A percentile compares a stretch with the other conserved stretches of the same genome.
phyloP scores from a whole-genome alignment of 768 basidiomycete genomes.

The Xerocomellus chrysenteron region DNA sequence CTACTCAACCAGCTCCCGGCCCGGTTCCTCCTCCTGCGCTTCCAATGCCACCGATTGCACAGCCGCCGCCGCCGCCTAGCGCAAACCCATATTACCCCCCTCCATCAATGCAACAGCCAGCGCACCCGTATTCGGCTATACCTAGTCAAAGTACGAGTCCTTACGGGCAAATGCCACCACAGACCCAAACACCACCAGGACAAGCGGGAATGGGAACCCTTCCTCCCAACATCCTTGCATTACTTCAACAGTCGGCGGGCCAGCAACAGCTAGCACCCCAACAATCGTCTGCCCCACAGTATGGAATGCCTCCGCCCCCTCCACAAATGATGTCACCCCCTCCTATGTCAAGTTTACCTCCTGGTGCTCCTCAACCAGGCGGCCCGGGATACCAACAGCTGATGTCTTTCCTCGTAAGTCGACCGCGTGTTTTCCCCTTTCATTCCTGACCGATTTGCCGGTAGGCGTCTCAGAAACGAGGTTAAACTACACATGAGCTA shows the following conservation, averaged over 20 bases:
- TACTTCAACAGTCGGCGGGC: slow-evolving; percentile 54
- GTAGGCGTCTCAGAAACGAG: slow-evolving; percentile 32
- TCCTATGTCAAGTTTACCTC: slow-evolving; percentile 40
- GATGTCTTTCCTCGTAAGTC: slow-evolving; percentile 66
- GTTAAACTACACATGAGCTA: slow-evolving; percentile 2
- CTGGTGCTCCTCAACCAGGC: slow-evolving; percentile 43
- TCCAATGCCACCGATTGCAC: slow-evolving; percentile 36
- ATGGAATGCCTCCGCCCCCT: slow-evolving; percentile 41
- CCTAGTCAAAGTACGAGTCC: slow-evolving; percentile 21
- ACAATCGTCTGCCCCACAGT: slow-evolving; percentile 28
- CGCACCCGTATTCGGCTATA: slow-evolving; percentile 23
- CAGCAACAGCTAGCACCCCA: slow-evolving; percentile 35
- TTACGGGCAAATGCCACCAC: slow-evolving; percentile 32
- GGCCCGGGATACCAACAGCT: slow-evolving; percentile 57
- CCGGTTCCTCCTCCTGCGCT: slow-evolving; percentile 36
- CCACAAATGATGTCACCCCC: slow-evolving; percentile 46
- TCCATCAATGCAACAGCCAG: slow-evolving; percentile 33
- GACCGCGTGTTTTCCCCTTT: background rate
- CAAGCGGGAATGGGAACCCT: slow-evolving; percentile 41
- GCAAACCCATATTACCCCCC: slow-evolving; percentile 45
- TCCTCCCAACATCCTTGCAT: slow-evolving; percentile 68
- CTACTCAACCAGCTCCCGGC: slow-evolving; percentile 32
- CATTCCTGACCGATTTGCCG: background rate
- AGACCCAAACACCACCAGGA: slow-evolving; percentile 28
- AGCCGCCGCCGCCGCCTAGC: slow-evolving; percentile 18